Base-by-base conservation (phyloP, 371 early-diverging fungal species). In the Conidiobolus coronatus region DNA sequence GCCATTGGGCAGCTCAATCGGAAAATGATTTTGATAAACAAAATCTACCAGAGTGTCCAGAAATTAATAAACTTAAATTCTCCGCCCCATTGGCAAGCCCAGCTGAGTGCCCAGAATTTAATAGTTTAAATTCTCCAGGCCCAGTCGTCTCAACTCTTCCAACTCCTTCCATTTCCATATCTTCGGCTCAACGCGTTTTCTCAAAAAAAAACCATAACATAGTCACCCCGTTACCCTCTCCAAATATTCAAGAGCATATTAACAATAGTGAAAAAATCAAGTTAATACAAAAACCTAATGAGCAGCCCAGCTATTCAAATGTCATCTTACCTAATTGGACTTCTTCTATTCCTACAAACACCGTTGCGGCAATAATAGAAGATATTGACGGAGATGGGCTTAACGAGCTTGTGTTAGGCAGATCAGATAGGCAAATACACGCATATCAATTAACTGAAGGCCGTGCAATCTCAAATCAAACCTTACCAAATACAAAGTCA, bases 351-450 rank as follows among this genome's bases (percentile, higher is more conserved):
- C 47, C 47, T 21, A 18, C 23, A 2, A 46, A 46, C 39, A 46
- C 39, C 6, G 18, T 37, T 14, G 38, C 13, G 9, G 39, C 39
- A 13, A 15, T 46, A 6, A 46, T 46, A 15, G 47, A 13, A n/a
- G 47, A 46, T 20, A 37, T 46, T 14, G 80, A 84, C 51, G 77
- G 73, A 36, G 79, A 82, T 51, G 71, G 71, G 1, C 44, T 70
- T 39, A 84, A 84, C 44, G 82, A 84, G 52, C 58, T 84, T 4
- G 70, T 84, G 1, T 54, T 84, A 15, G 81, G 77, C 1, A 68
- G 81, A n/a, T 81, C 85, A 15, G 85, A 84, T 54, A 70, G 83
- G 0, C 77, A 83, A 40, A 55, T 83, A 42, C 79, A 83, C 48
- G 67, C 75, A n/a, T 79, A 73, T 47, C 59, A 66, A 35, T 53